A percentile compares a stretch with the other conserved stretches of the same genome.
These are phyloP conservation scores for Lepidium sativum DNA, from an alignment of 345 rosid genomes.

Conservation along the genomic window DNA sequence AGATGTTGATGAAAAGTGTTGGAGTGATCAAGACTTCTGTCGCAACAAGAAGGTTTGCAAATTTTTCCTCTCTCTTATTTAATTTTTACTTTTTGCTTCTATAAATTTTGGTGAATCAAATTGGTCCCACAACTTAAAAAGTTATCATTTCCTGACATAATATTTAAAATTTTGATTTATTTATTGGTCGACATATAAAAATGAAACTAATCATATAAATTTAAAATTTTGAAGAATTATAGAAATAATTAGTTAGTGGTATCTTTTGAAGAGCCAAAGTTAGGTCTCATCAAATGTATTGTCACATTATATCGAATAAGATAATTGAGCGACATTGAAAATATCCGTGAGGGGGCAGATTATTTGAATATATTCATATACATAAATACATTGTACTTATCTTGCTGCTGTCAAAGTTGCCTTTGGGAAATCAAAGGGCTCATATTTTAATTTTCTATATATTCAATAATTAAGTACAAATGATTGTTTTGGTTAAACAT, in stretches of 20 bases:
- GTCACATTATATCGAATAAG: slow-evolving; percentile 26
- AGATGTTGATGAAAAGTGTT: slow-evolving; percentile 71
- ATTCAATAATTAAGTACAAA: background rate
- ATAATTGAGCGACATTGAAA: slow-evolving; percentile 9
- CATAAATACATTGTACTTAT: slow-evolving; percentile 13
- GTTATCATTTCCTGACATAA: slow-evolving; percentile 3
- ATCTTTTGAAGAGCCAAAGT: background rate
- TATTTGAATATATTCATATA: slow-evolving; percentile 17
- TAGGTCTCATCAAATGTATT: slow-evolving; percentile 9
- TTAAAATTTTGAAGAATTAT: background rate
- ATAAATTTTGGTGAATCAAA: background rate
- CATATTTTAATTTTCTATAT: background rate
- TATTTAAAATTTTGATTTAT: background rate
- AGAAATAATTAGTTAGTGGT: background rate
- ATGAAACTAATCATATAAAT: background rate
- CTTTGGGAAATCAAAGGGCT: background rate
- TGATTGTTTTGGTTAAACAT: background rate
- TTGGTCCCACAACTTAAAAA: background rate
- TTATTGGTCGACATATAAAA: background rate
- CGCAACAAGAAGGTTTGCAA: slow-evolving; percentile 59
- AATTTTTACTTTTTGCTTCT: background rate
- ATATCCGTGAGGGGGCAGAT: slow-evolving; percentile 9
- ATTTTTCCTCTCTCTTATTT: background rate
- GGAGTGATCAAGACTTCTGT: slow-evolving; percentile 79
- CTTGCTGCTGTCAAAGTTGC: slow-evolving; percentile 4